Base-by-base conservation (phyloP, 306 rosid species). In the Pyrus bretschneideri region DNA sequence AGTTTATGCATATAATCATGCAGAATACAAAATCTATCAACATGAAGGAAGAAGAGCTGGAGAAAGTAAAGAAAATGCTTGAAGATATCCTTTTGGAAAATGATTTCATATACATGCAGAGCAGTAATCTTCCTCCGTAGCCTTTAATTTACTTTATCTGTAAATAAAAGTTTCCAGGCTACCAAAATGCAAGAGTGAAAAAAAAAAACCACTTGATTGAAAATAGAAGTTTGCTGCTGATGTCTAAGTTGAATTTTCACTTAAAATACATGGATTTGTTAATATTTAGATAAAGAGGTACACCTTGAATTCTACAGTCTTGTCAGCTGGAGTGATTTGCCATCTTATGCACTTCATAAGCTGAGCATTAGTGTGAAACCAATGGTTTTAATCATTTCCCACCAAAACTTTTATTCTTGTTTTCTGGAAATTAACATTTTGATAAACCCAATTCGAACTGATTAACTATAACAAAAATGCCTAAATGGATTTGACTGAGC, bases 31-130 rank as follows among this genome's bases (percentile, higher is more conserved):
- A 84, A 79, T 77, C 85, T 64, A 82, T 90, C 75, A 82, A 69
- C 80, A 13, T 15, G 71, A 92, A 75, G 72, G 96, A 89, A 81
- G 86, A 81, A 60, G 89, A 95, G 57, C 83, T 95, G 83, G 93
- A 83, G 74, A 80, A 83, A 80, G 89, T 90, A 67, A 92, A 89
- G 83, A 21, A 46, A 42, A 63, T 69, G 83, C 96, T 95, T 71
- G 92, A 92, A 79, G 89, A 95, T 95, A 95, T 95, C 98, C 98
- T 95, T 86, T 85, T 71, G 70, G 49, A 51, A 58, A 45, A 59
- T 67, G 29, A 35, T 77, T 30, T 67, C 58, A 70, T 52, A 61
- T 49, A 18, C 27, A 40, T 44, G 49, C 44, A 38, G 38, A 9
- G 58, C 68, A 35, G 70, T 35, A 33, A n/a, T 15, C 38, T 66